phyloP scores from a whole-genome alignment of 1,139 yeast species.

The Kodamaea suecica region DNA sequence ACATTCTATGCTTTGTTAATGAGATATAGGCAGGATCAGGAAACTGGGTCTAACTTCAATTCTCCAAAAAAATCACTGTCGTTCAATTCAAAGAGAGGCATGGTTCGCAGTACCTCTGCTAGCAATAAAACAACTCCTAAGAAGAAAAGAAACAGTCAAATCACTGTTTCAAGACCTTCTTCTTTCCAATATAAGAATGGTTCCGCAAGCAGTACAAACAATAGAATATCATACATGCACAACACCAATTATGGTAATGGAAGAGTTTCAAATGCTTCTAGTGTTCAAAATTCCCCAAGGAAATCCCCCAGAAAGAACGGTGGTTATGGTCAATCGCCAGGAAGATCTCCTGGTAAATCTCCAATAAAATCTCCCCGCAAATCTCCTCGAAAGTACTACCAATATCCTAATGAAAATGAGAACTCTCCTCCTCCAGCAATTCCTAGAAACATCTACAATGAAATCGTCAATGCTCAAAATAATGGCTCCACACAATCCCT shows the following conservation, averaged over 20 bases:
- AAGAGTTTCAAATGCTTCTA: slow-evolving; percentile 31
- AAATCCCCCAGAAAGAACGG: slow-evolving; percentile 21
- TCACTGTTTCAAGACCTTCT: slow-evolving; percentile 18
- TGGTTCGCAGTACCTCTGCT: slow-evolving; percentile 18
- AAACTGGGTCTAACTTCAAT: slow-evolving; percentile 18
- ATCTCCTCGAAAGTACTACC: slow-evolving; percentile 17
- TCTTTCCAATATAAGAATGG: slow-evolving; percentile 19
- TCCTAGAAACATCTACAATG: slow-evolving; percentile 48
- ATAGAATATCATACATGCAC: slow-evolving; percentile 21
- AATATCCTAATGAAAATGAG: slow-evolving; percentile 28
- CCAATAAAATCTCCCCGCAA: slow-evolving; percentile 12
- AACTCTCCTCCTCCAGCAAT: slow-evolving; percentile 31
- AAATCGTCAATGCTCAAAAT: slow-evolving; percentile 42
- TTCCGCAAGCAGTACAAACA: slow-evolving; percentile 9
- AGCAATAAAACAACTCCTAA: slow-evolving; percentile 19
- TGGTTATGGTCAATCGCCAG: slow-evolving; percentile 21
- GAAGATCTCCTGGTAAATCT: slow-evolving; percentile 22
- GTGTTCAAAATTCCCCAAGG: slow-evolving; percentile 34
- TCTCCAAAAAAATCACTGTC: slow-evolving; percentile 19
- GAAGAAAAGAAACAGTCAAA: slow-evolving; percentile 16
- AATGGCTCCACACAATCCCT: slow-evolving; percentile 26
- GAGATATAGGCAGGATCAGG: slow-evolving; percentile 52
- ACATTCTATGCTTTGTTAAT: slow-evolving; percentile 67
- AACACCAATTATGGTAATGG: slow-evolving; percentile 18
- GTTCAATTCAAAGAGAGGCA: slow-evolving; percentile 21